phyloP scores from a whole-genome alignment of 2,329 filamentous ascomycete species.

The Verticillium albo-atrum region DNA sequence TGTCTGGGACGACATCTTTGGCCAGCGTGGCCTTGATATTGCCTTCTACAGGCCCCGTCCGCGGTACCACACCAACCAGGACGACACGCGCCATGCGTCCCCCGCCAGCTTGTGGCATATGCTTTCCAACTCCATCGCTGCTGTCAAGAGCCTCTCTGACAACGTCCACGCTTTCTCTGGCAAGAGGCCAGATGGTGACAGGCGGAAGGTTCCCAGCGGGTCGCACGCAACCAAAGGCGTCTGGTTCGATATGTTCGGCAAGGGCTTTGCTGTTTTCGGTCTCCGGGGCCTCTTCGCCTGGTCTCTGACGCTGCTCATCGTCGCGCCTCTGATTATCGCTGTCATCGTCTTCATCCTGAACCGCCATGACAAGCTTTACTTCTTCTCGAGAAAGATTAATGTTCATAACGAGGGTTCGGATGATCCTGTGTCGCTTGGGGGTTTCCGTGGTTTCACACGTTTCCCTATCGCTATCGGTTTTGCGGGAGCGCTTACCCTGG shows the following conservation, averaged over 20 bases:
- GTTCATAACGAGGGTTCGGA: slow-evolving; percentile 54
- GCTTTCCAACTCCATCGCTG: slow-evolving; percentile 77
- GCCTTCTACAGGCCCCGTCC: slow-evolving; percentile 86
- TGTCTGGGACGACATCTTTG: slow-evolving; percentile 72
- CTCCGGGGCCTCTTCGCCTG: slow-evolving; percentile 84
- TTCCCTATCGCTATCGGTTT: slow-evolving; percentile 72
- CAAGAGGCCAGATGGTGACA: slow-evolving; percentile 45
- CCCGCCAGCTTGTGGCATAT: slow-evolving; percentile 80
- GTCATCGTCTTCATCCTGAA: slow-evolving; percentile 64
- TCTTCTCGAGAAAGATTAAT: slow-evolving; percentile 62
- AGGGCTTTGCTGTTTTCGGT: slow-evolving; percentile 70
- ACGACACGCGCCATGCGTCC: slow-evolving; percentile 78
- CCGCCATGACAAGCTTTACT: slow-evolving; percentile 78
- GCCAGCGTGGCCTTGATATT: slow-evolving; percentile 78
- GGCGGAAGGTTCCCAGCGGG: slow-evolving; percentile 62
- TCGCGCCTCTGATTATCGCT: slow-evolving; percentile 69
- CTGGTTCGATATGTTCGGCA: slow-evolving; percentile 92
- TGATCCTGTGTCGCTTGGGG: slow-evolving; percentile 60
- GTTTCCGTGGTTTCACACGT: slow-evolving; percentile 78
- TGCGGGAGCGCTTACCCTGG: slow-evolving; percentile 64
- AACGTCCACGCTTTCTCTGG: slow-evolving; percentile 63
- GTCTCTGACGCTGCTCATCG: slow-evolving; percentile 77
- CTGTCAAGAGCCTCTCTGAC: slow-evolving; percentile 67
- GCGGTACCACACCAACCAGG: slow-evolving; percentile 86
- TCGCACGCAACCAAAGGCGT: slow-evolving; percentile 62